phyloP scores from a whole-genome alignment of 768 basidiomycete species.

The Amanita phalloides region DNA sequence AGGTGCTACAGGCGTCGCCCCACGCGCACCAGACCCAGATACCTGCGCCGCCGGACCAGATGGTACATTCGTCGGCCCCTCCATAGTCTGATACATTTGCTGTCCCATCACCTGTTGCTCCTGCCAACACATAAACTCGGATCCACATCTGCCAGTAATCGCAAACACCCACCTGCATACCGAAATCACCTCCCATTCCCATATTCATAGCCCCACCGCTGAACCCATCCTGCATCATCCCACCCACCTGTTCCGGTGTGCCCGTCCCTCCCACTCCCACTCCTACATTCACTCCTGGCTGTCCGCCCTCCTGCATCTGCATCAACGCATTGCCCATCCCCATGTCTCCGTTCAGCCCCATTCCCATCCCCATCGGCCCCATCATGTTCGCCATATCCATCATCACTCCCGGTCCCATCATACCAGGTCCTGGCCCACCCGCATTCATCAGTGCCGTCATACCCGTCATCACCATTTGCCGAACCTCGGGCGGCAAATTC shows the following conservation, averaged over 20 bases:
- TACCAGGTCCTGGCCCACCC: slow-evolving; percentile 20
- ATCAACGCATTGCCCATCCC: slow-evolving; percentile 50
- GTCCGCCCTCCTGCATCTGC: slow-evolving; percentile 36
- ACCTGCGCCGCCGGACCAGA: slow-evolving; percentile 28
- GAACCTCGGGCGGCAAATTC: slow-evolving; percentile 69
- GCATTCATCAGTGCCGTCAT: slow-evolving; percentile 65
- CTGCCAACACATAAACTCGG: slow-evolving; percentile 17
- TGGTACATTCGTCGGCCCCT: slow-evolving; percentile 32
- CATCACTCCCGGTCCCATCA: slow-evolving; percentile 63
- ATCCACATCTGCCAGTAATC: background rate
- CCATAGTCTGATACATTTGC: slow-evolving; percentile 61
- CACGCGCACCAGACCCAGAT: slow-evolving; percentile 24
- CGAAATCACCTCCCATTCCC: slow-evolving; percentile 59
- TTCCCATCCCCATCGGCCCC: slow-evolving; percentile 49
- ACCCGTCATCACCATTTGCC: slow-evolving; percentile 82
- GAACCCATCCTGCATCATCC: slow-evolving; percentile 41
- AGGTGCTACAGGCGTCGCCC: slow-evolving; percentile 19
- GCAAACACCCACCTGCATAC: slow-evolving; percentile 54
- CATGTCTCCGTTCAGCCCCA: slow-evolving; percentile 63
- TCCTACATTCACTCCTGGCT: slow-evolving; percentile 24
- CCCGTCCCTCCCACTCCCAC: slow-evolving; percentile 27
- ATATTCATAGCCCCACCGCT: slow-evolving; percentile 54
- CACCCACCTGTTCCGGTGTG: slow-evolving; percentile 30
- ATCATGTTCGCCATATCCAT: slow-evolving; percentile 72
- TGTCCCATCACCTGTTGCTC: slow-evolving; percentile 52